Evolutionary conservation across 352 stramenopile species (phyloP).

Genomic region (Thalassiosira mediterranea): DNA sequence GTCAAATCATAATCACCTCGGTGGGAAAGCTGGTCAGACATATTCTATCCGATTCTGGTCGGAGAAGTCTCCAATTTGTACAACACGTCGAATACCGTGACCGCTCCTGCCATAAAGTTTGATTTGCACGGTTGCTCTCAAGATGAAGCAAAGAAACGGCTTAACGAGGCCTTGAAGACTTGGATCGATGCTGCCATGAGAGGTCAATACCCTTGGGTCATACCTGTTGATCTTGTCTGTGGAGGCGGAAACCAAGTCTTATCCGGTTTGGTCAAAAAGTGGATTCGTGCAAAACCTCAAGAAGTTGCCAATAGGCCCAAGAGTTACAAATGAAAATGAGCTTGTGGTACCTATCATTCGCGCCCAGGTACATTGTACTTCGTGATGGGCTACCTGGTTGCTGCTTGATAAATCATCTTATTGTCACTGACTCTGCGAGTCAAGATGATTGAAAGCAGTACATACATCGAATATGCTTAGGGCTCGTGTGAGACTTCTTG

Average conservation of each 20-base stretch:
- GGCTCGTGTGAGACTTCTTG: too few relatives aligned
- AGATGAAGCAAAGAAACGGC: not conserved
- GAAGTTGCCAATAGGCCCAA: conserved; percentile 14
- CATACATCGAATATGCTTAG: too few relatives aligned
- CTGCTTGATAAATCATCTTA: too few relatives aligned
- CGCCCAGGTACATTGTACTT: too few relatives aligned
- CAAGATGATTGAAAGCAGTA: too few relatives aligned
- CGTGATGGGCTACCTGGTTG: too few relatives aligned
- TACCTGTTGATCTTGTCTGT: conserved; percentile 18
- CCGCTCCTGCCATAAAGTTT: not conserved
- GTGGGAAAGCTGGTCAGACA: conserved; percentile 13
- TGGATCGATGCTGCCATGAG: conserved; percentile 15
- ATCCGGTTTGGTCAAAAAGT: conserved; percentile 5
- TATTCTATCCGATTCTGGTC: conserved; percentile 10
- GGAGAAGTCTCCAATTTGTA: conserved; percentile 11
- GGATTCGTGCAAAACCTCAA: conserved; percentile 11
- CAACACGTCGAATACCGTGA: not conserved
- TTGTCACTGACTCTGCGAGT: too few relatives aligned
- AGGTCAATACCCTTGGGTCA: conserved; percentile 8
- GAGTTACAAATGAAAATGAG: not conserved
- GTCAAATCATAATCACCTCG: not conserved
- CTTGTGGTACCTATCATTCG: too few relatives aligned
- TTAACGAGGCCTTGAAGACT: not conserved
- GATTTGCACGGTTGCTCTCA: conserved; percentile 19
- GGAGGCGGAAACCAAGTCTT: conserved; percentile 17